A percentile compares a stretch with the other conserved stretches of the same genome.
Conservation (phyloP, 75 land plant species). For the Gnetum montanum region DNA sequence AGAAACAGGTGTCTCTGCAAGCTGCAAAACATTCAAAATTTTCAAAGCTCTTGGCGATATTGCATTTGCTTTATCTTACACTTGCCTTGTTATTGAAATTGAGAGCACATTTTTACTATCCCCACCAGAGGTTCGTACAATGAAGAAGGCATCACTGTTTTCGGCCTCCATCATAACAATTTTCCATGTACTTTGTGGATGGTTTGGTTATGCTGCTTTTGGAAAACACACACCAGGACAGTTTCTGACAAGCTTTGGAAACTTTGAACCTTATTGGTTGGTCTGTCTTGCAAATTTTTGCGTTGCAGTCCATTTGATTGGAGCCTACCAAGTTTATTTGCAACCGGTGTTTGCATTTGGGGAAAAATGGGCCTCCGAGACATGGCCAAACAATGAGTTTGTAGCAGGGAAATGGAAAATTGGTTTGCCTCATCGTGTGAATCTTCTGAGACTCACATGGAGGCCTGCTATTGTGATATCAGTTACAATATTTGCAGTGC, state of each 20-base stretch:
- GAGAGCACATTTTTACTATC: slow-evolving; percentile 17
- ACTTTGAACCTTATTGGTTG: slow-evolving; percentile 21
- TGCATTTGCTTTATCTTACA: slow-evolving; percentile 31
- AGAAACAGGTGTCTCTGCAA: not conserved
- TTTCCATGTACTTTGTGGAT: slow-evolving; percentile 16
- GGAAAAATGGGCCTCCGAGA: slow-evolving; percentile 34
- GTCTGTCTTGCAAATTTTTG: slow-evolving; percentile 23
- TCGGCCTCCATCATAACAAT: not conserved
- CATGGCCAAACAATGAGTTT: slow-evolving; percentile 25
- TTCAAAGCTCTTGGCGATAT: slow-evolving; percentile 28
- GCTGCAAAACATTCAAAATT: slow-evolving; percentile 16
- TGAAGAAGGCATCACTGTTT: slow-evolving; percentile 14
- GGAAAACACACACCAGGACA: slow-evolving; percentile 20
- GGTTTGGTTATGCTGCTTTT: slow-evolving; percentile 19
- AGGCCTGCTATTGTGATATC: slow-evolving; percentile 57
- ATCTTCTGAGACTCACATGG: slow-evolving; percentile 49
- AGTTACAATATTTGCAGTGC: slow-evolving; percentile 51
- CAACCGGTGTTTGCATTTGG: slow-evolving; percentile 59
- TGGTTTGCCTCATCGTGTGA: slow-evolving; percentile 21
- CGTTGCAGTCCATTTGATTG: slow-evolving; percentile 14
- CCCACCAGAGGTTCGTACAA: slow-evolving; percentile 12
- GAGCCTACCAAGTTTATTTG: slow-evolving; percentile 26
- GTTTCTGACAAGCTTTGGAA: slow-evolving; percentile 18
- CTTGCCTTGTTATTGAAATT: slow-evolving; percentile 28
- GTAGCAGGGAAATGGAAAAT: slow-evolving; percentile 18